Evolutionary conservation across 192 early-diverging fungal species (phyloP), one percentile per base, ranked within the genome.

Genomic region (Coemansia sp.): DNA sequence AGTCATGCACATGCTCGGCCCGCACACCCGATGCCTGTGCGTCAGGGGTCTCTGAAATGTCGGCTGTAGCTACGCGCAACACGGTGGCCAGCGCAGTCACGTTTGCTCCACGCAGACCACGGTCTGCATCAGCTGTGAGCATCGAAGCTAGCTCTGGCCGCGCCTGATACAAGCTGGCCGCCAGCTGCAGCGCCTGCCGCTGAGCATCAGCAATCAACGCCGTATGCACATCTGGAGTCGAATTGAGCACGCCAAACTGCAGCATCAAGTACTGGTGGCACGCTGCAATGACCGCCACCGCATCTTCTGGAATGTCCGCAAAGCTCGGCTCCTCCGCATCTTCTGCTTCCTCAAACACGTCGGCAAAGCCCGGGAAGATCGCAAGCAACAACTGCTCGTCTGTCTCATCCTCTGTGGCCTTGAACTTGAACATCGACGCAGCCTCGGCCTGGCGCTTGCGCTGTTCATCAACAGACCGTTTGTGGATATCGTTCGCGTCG

Each of bases 291-390:
- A 73, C 72, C 9, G 79, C 67, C 22, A 84, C 81, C 0, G 83
- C 63, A 19, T 85, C 73, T 1, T 84, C 84, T 2, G 77, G 59
- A 60, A 85, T 69, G 10, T 83, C 65, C 45, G 73, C 70, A 53
- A 73, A 80, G 43, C 73, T 72, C 3, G 87, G 60, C 66, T 64
- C 64, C 0, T 68, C 55, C 25, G 51, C 56, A n/a, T 51, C 45
- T 5, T 84, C 78, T 25, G 49, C 23, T n/a, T 73, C 84, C 17
- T 83, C 83, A 5, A 80, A 73, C 5, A 91, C 61, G 37, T 92
- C 87, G 17, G 84, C 87, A 73, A 88, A 95, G 61, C 92, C 92
- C 1, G 93, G 91, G 83, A 97, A 97, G 41, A 90, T 80, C 60
- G 91, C 85, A 37, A 75, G 75, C 29, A 93, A 75, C 52, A 93